phyloP scores from a whole-genome alignment of 768 basidiomycete genomes.

The Rhizopogon sp. region DNA sequence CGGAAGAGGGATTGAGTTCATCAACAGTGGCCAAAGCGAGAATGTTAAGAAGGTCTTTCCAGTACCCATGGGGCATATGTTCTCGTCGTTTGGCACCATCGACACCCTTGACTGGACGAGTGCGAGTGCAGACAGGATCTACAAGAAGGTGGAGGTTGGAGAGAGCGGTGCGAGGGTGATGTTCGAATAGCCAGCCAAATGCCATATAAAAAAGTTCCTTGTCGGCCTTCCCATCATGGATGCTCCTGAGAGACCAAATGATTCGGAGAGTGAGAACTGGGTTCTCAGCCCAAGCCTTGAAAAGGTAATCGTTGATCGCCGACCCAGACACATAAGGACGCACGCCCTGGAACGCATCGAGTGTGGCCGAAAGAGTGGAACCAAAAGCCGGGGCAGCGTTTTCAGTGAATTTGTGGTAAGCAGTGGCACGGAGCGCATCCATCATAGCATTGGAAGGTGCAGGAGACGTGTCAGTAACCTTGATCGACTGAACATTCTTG shows the following conservation, averaged over 20 bases:
- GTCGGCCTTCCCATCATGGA: conserved; percentile 64
- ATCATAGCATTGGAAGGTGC: conserved; percentile 45
- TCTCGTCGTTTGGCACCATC: conserved; percentile 8
- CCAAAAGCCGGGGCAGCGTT: conserved; percentile 47
- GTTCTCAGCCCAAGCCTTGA: conserved; percentile 54
- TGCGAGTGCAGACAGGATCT: conserved; percentile 40
- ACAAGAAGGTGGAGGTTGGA: conserved; percentile 51
- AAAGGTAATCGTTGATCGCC: conserved; percentile 32
- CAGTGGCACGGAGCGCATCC: conserved; percentile 39
- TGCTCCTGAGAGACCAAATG: conserved; percentile 66
- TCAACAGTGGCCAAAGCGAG: conserved; percentile 53
- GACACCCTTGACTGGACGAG: conserved; percentile 19
- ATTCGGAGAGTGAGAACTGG: conserved; percentile 52
- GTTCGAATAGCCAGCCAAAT: conserved; percentile 64
- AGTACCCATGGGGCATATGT: conserved; percentile 52
- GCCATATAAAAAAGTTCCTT: conserved; percentile 60
- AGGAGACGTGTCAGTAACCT: neutral
- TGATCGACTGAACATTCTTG: neutral
- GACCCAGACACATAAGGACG: conserved; percentile 15
- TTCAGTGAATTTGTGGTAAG: conserved; percentile 41
- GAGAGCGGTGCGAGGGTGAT: conserved; percentile 69
- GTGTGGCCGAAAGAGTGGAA: conserved; percentile 45
- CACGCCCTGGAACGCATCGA: conserved; percentile 55
- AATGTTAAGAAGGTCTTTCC: conserved; percentile 73
- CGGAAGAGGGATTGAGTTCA: conserved; percentile 31